Conservation (phyloP, 1,139 yeast genomes). For the Yamadazyma conglobata region DNA sequence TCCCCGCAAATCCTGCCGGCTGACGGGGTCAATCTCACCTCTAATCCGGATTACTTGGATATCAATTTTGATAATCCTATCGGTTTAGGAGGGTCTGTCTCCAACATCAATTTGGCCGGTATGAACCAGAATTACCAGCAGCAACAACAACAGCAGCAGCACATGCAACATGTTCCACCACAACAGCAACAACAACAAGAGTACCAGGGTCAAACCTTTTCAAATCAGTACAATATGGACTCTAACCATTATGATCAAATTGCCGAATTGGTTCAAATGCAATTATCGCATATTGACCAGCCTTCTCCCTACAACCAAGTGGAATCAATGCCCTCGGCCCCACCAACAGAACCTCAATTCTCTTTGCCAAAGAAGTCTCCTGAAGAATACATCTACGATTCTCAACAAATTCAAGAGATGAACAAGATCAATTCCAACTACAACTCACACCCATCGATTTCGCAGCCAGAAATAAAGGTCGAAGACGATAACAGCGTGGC, state of each 20-base stretch:
- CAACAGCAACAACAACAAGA: conserved; percentile 3
- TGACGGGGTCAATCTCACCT: conserved; percentile 3
- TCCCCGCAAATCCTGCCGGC: conserved; percentile 6
- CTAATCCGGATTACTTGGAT: conserved; percentile 13
- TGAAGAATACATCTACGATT: conserved; percentile 11
- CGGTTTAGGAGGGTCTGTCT: conserved; percentile 40
- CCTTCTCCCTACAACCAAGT: conserved; percentile 2
- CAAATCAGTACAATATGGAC: conserved; percentile 3
- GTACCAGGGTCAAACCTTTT: not conserved
- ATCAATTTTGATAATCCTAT: conserved; percentile 33
- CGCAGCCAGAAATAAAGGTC: conserved; percentile 9
- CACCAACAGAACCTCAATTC: too few relatives aligned
- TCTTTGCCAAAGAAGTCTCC: too few relatives aligned
- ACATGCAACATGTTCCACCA: conserved; percentile 1
- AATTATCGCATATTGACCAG: conserved; percentile 6
- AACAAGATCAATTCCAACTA: conserved; percentile 23
- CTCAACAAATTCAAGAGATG: conserved; percentile 16
- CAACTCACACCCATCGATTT: conserved; percentile 30
- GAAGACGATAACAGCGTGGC: conserved; percentile 2
- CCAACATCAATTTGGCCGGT: conserved; percentile 30
- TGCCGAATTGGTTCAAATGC: conserved; percentile 10
- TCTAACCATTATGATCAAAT: conserved; percentile 11
- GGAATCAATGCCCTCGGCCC: not conserved
- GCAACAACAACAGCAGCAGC: conserved; percentile 7
- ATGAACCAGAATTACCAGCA: conserved; percentile 10